Conservation (phyloP, 306 rosid genomes). For the Gastrolobium bilobum region DNA sequence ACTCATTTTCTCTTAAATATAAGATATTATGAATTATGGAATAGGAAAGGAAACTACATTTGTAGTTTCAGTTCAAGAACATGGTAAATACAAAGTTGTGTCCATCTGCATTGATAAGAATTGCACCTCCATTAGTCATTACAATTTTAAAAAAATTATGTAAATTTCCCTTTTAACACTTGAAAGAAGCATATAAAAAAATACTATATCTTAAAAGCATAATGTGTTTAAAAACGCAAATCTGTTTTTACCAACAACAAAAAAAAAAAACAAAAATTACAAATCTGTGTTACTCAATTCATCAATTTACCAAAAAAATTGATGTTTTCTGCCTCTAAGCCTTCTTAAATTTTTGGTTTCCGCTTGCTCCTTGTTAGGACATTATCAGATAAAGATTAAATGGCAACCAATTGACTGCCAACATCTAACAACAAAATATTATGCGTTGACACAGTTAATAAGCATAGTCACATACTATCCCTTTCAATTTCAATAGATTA, state of each 20-base stretch:
- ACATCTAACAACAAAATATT: not conserved
- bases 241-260: too few species aligned
- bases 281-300: too few species aligned
- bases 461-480: conserved; percentile 10
- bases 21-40: not conserved
- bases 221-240: too few species aligned
- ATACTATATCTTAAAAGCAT: too few species aligned
- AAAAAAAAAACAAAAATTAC: too few species aligned
- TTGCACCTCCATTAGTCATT: not conserved
- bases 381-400: not conserved
- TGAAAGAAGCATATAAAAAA: too few species aligned
- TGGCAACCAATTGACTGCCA: not conserved
- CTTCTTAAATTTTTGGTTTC: too few species aligned
- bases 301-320: too few species aligned
- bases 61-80: not conserved
- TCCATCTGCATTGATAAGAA: not conserved
- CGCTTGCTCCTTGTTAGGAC: too few species aligned
- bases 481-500: conserved; percentile 38
- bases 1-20: conserved; percentile 16
- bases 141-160: not conserved
- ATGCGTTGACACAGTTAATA: conserved; percentile 1
- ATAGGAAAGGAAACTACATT: not conserved
- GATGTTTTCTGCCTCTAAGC: too few species aligned
- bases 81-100: not conserved
- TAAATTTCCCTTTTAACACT: not conserved